Base-by-base conservation (phyloP, 805 yeast species). In the Cyberlindnera saturnus region DNA sequence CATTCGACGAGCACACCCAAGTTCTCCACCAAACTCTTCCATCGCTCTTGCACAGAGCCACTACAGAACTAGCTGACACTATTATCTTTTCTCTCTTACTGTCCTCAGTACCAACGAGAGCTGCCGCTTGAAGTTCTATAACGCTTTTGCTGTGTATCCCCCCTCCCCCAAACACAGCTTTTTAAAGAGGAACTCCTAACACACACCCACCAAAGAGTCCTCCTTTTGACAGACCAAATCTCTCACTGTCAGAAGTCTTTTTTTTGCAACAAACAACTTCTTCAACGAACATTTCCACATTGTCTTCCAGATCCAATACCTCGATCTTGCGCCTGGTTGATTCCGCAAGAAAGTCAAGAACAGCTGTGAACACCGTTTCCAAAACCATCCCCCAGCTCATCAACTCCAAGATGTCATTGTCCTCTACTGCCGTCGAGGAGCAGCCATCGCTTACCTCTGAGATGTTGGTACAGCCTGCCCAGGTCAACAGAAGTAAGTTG, bases 71-170 rank as follows among this genome's bases (percentile, higher is more conserved):
- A 23, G 28, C 28, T 23, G 28, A 23, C 28, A 23, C 28, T 23
- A 23, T 13, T 8, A 23, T 23, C 28, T 23, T 23, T 23, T 23
- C 11, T 23, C 28, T 23, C 28, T 4, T 23, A 23, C 28, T 23
- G 28, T 15, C 33, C 16, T 15, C 16, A 36, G n/a, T 15, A 34
- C 34, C 35, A 15, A 70, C 75, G 75, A 66, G 75, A 70, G 75
- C 75, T 70, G 75, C 75, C 75, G 75, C 73, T 61, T 70, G 73
- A 56, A 41, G 58, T 48, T 47, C 45, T 18, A 16, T 26, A 11
- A 41, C 44, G 15, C 20, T 11, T 18, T 29, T 17, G 33, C 45
- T 28, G 36, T 36, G 31, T 20, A n/a, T 38, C 33, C 42, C 28
- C 47, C 17, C 26, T 33, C 23, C 36, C 19, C 30, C 10, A 16